Evolutionary conservation across 2,329 filamentous ascomycete species (phyloP), one percentile per base, ranked within the genome.

Genomic region (Incumbomyces delicatus): DNA sequence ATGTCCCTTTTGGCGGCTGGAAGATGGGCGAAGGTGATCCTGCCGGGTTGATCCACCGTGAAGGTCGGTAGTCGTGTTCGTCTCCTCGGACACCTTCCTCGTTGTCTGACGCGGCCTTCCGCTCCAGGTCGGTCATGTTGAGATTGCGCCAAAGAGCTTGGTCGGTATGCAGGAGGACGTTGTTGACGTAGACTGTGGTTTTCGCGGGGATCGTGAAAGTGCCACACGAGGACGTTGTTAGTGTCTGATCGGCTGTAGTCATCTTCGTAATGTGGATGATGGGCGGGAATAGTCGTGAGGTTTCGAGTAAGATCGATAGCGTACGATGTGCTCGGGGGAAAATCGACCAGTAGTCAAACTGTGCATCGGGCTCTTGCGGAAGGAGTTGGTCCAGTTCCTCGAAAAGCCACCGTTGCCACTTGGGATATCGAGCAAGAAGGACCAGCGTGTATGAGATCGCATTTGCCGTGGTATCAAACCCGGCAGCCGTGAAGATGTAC

Each of bases 341-440:
- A 0, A 63, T 53, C 1, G 62, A 57, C 2, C 63, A 58, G 52
- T 78, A 77, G 2, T 67, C 62, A 41, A 63, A 55, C 2, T 55
- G 49, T 2, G 50, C 41, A 2, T 58, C 54, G 5, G 50, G 46
- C 4, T 56, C 41, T 2, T 53, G 51, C 10, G 41, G 41, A 3
- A 68, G 27, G 6, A 74, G 57, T 1, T 53, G 38, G 38, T 67
- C 59, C 31, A 76, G 61, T 53, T 78, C 76, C 45, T 72, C 71
- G 7, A 60, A 59, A 2, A 78, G 54, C 73, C 75, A 77, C 2
- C 66, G 64, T 57, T 78, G 75, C 60, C 69, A 70, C 43, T 71
- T 56, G 0, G 72, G 70, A 48, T 73, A 60, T 1, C 64, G 57
- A 1, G 71, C 66, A 0, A 77, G 61, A 3, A 74, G 57, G 1